Evolutionary conservation across 106 monocot species (phyloP), one percentile per base, ranked within the genome.

Genomic region (Dendrobium catenatum): DNA sequence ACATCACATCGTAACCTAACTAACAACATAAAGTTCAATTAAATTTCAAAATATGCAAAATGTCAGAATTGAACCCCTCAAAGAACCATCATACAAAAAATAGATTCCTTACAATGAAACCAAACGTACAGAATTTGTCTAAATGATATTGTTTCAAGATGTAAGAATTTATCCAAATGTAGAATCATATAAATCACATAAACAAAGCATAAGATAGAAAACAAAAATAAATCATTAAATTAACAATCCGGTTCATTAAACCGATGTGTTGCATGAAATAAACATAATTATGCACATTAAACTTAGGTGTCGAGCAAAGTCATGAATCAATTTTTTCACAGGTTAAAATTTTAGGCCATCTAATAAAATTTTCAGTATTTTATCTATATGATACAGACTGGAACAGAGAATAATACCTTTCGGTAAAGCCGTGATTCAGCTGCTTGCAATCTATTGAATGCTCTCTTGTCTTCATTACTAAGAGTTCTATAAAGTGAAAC

Each of bases 401-500:
- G 9, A 70, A 37, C 70, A 80, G 4, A 42, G 33, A 77, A 13
- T 40, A 29, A 58, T 89, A 93, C 98, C 95, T 99, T 87, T 9
- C 84, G 86, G 72, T 80, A 89, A 86, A 99, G 95, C 73, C 49
- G 85, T 51, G 87, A 91, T 84, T 88, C 95, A 78, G 86, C 82
- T 49, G 55, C 42, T 67, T 82, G 89, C 77, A 95, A 80, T 78
- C 89, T 90, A 76, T 90, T 95, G 81, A 99, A 99, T 78, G 91
- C 88, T 67, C 85, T 88, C 29, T 93, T 84, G 84, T 99, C 98
- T 43, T 99, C 91, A 44, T 81, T 79, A 55, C 83, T 95, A 24
- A 99, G 78, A 42, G 82, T 73, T 82, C 93, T 83, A 77, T 83
- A 99, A 17, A 99, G 85, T 68, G 98, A 91, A 78, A 99, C 91